Evolutionary conservation across 2,329 filamentous ascomycete genomes (phyloP).

Genomic region (Neurospora sp.): DNA sequence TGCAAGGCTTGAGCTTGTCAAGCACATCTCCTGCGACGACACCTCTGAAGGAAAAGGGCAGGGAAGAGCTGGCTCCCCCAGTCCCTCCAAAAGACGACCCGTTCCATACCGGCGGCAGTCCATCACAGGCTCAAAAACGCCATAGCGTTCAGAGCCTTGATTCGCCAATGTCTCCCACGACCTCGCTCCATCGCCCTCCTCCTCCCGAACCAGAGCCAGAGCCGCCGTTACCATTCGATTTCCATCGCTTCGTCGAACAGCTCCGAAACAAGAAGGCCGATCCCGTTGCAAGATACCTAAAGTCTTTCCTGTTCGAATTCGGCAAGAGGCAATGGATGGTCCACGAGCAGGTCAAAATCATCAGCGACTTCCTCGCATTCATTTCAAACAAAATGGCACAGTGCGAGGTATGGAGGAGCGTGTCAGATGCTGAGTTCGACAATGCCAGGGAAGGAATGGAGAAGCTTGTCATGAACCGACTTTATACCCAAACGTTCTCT

Average conservation of each 20-base stretch:
- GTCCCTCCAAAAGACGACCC: conserved; percentile 52
- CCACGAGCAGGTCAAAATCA: conserved; percentile 98
- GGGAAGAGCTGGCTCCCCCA: conserved; percentile 42
- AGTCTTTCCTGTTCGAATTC: conserved; percentile 91
- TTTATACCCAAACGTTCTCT: conserved; percentile 94
- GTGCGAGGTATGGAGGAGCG: conserved; percentile 92
- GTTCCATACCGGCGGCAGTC: conserved; percentile 26
- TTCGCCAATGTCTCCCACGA: conserved; percentile 35
- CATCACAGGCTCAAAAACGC: not conserved
- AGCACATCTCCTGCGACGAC: conserved; percentile 29
- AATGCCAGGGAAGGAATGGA: conserved; percentile 99
- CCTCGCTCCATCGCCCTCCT: conserved; percentile 51
- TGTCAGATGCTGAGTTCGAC: conserved; percentile 95
- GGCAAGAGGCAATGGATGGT: conserved; percentile 99
- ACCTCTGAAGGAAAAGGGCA: conserved; percentile 26
- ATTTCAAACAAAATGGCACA: conserved; percentile 97
- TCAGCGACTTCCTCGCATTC: conserved; percentile 90
- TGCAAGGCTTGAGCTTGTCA: conserved; percentile 33
- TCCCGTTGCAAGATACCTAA: conserved; percentile 88
- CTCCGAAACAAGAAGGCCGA: conserved; percentile 95
- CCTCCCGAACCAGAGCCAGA: conserved; percentile 71
- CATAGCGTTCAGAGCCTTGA: conserved; percentile 14
- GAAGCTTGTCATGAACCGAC: conserved; percentile 95
- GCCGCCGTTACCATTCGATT: conserved; percentile 84
- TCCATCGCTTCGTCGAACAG: conserved; percentile 93